Percentiles rank a stretch among this genome's conserved stretches.
phyloP scores from a whole-genome alignment of 1,284 basidiomycete species.

The Puccinia hordei region DNA sequence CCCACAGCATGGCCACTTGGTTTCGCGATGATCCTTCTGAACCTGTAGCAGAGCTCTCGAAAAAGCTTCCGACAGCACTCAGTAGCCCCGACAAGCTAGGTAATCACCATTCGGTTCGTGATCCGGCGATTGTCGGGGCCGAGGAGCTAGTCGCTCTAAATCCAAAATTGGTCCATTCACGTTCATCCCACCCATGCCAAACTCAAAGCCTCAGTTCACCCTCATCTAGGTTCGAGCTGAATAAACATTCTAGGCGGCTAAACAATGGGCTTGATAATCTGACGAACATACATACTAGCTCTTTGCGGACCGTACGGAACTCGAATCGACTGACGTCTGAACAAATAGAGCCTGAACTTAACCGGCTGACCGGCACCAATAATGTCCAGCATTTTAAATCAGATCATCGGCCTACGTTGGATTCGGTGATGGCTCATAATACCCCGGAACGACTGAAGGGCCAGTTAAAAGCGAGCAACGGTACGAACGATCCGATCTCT shows the following conservation, averaged over 20 bases:
- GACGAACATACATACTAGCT: constrained; percentile 17
- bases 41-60: background rate
- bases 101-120: constrained; percentile 10
- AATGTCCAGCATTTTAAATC: constrained; percentile 20
- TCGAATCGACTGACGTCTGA: constrained; percentile 10
- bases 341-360: background rate
- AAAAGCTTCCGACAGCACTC: background rate
- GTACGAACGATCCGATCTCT: background rate
- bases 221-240: constrained; percentile 19
- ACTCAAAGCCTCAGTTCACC: constrained; percentile 11
- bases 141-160: constrained; percentile 25
- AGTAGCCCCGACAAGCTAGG: background rate
- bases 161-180: background rate
- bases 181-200: constrained; percentile 6
- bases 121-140: constrained; percentile 18
- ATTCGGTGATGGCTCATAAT: constrained; percentile 46
- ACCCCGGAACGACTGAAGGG: constrained; percentile 30
- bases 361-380: background rate
- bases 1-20: constrained; percentile 1
- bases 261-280: background rate
- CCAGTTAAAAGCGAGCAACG: constrained; percentile 10
- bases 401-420: constrained; percentile 38
- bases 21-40: constrained; percentile 17
- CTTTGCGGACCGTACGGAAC: constrained; percentile 17
- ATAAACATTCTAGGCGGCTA: constrained; percentile 10